A percentile compares a stretch with the other conserved stretches of the same genome.
Evolutionary conservation across 192 early-diverging fungal genomes (phyloP).

Genomic region (Irineochytrium annulatum): DNA sequence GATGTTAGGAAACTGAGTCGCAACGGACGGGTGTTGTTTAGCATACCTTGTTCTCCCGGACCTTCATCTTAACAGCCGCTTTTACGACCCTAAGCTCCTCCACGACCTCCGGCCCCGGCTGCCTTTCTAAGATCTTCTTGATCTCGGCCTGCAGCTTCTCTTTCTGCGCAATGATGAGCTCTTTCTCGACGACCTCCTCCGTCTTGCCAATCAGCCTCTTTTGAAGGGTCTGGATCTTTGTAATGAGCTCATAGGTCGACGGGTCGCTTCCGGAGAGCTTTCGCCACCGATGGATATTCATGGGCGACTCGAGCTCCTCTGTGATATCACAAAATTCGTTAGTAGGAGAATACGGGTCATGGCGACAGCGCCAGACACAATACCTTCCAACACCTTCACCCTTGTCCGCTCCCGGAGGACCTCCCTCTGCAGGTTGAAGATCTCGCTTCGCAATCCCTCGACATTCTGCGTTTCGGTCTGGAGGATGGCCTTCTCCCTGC

Average conservation of each 20-base stretch:
- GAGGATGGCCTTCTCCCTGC: slow-evolving; percentile 55
- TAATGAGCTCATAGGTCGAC: slow-evolving; percentile 56
- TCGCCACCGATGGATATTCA: slow-evolving; percentile 64
- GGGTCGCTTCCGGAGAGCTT: slow-evolving; percentile 57
- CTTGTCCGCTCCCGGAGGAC: slow-evolving; percentile 51
- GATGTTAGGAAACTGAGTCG: not conserved
- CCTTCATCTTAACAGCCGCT: slow-evolving; percentile 48
- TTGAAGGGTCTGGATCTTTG: slow-evolving; percentile 60
- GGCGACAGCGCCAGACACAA: not conserved
- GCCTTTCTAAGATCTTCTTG: slow-evolving; percentile 52
- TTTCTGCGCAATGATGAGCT: slow-evolving; percentile 53
- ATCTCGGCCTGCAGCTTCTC: slow-evolving; percentile 57
- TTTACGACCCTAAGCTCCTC: slow-evolving; percentile 48
- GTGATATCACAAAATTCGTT: not conserved
- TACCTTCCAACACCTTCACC: slow-evolving; percentile 60
- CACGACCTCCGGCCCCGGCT: slow-evolving; percentile 55
- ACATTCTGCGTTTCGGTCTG: slow-evolving; percentile 59
- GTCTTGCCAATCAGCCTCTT: slow-evolving; percentile 58
- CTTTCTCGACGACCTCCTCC: slow-evolving; percentile 61
- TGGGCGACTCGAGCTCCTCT: slow-evolving; percentile 63
- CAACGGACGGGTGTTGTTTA: not conserved
- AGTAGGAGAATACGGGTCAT: not conserved
- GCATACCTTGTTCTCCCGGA: slow-evolving; percentile 48
- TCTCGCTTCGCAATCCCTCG: slow-evolving; percentile 47
- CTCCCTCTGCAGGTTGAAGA: slow-evolving; percentile 56